Evolutionary conservation across 2,329 filamentous ascomycete species (phyloP).

Genomic region (Raffaelea deltoideospora): DNA sequence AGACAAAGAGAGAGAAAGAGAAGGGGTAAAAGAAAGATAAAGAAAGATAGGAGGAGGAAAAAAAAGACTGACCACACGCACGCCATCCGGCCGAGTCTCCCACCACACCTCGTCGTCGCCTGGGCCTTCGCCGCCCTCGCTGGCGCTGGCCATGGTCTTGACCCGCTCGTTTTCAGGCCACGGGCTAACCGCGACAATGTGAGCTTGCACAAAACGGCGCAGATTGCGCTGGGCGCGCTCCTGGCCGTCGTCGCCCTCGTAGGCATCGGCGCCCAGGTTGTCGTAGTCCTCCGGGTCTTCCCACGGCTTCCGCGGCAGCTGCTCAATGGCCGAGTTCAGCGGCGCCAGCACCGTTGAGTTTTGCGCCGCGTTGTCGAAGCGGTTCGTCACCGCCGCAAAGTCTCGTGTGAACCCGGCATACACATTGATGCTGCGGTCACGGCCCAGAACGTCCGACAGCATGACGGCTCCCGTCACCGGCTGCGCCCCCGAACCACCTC

Average conservation of each 20-base stretch:
- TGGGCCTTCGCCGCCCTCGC: too few species aligned
- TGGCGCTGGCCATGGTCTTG: conserved; percentile 46
- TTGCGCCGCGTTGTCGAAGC: conserved; percentile 47
- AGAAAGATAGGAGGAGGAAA: not conserved
- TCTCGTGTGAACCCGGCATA: conserved; percentile 73
- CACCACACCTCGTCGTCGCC: conserved; percentile 61
- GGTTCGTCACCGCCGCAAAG: conserved; percentile 50
- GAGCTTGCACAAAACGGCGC: conserved; percentile 67
- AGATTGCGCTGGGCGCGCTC: conserved; percentile 66
- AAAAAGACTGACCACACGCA: conserved; percentile 41
- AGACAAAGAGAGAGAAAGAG: too few species aligned
- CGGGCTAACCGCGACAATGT: conserved; percentile 60
- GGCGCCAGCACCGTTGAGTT: conserved; percentile 84
- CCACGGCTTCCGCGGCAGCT: conserved; percentile 75
- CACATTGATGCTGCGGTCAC: conserved; percentile 63
- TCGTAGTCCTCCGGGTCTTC: conserved; percentile 61
- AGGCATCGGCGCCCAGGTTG: conserved; percentile 51
- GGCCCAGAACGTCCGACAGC: conserved; percentile 72
- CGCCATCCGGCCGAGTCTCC: conserved; percentile 50
- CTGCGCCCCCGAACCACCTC: not conserved
- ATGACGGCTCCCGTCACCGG: conserved; percentile 35
- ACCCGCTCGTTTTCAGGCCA: conserved; percentile 56
- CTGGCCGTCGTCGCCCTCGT: conserved; percentile 59
- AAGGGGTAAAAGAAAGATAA: too few species aligned
- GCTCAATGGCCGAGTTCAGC: conserved; percentile 65